These are phyloP conservation scores for Beauveria sp. DNA, from an alignment of 2,329 filamentous ascomycete species.

Conservation along the genomic window DNA sequence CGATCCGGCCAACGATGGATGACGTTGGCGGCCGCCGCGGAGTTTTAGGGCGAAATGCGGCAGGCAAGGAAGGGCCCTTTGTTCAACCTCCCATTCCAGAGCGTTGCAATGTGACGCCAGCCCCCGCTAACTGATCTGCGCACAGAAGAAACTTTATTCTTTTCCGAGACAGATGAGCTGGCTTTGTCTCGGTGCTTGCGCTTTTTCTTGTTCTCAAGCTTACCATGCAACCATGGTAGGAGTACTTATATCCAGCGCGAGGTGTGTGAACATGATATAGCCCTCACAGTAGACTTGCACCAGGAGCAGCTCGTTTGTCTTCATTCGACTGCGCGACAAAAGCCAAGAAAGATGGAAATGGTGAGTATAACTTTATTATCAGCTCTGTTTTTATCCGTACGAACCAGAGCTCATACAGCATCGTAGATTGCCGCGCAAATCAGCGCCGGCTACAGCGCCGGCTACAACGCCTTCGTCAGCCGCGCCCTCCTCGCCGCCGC, in stretches of 20 bases:
- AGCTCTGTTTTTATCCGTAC: too few relatives aligned
- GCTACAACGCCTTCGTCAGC: slow-evolving; percentile 21
- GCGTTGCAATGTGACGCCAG: too few relatives aligned
- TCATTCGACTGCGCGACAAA: not conserved
- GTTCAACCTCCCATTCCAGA: not conserved
- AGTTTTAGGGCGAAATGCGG: too few relatives aligned
- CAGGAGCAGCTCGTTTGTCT: not conserved
- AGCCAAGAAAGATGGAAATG: not conserved
- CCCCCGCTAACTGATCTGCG: too few relatives aligned
- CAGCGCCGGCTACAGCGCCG: not conserved
- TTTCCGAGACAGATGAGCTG: not conserved
- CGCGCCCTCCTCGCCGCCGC: slow-evolving; percentile 28
- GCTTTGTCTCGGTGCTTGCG: not conserved
- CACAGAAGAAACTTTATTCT: not conserved
- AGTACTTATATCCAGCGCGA: not conserved
- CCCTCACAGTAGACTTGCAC: not conserved
- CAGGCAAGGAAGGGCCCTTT: too few relatives aligned
- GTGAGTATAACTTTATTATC: not conserved
- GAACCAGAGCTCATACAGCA: too few relatives aligned
- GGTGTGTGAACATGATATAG: not conserved
- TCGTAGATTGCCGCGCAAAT: not conserved
- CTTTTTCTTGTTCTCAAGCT: not conserved
- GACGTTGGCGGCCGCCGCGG: too few relatives aligned
- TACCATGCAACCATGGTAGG: too few relatives aligned
- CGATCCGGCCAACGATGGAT: too few relatives aligned